Conservation (phyloP, 1,139 yeast species). For the Kodamaea suecica region DNA sequence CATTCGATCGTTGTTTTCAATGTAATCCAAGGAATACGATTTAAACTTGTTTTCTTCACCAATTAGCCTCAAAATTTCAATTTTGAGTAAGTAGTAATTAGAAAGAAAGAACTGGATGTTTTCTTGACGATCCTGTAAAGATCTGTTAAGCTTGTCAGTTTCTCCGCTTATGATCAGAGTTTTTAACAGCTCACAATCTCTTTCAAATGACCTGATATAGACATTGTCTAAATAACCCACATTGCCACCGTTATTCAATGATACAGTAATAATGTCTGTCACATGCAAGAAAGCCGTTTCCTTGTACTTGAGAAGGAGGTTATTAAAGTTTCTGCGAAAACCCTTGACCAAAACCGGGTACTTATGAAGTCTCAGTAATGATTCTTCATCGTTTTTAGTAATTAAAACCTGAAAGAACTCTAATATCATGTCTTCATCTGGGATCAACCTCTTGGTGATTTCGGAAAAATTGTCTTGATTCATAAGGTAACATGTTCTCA, state of each 20-base stretch:
- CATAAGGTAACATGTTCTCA: conserved; percentile 37
- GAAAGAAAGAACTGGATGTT: conserved; percentile 50
- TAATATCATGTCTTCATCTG: conserved; percentile 17
- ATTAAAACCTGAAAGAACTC: conserved; percentile 34
- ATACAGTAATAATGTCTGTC: conserved; percentile 33
- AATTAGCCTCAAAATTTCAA: conserved; percentile 41
- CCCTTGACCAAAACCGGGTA: conserved; percentile 30
- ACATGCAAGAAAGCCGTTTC: conserved; percentile 26
- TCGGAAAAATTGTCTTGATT: conserved; percentile 25
- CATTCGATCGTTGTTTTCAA: conserved; percentile 68
- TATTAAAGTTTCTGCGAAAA: conserved; percentile 24
- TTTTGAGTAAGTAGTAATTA: conserved; percentile 44
- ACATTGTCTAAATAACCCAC: conserved; percentile 38
- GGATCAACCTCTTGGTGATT: conserved; percentile 15
- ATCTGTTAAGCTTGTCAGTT: conserved; percentile 45
- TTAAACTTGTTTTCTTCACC: conserved; percentile 17
- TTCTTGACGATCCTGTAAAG: conserved; percentile 63
- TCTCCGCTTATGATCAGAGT: conserved; percentile 48
- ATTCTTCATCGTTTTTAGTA: conserved; percentile 40
- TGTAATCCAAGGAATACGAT: conserved; percentile 54
- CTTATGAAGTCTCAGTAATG: conserved; percentile 20
- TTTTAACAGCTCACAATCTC: conserved; percentile 47
- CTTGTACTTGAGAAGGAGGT: conserved; percentile 19
- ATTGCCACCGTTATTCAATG: conserved; percentile 40
- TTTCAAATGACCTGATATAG: conserved; percentile 37